A percentile compares a stretch with the other conserved stretches of the same genome.
Evolutionary conservation across 352 stramenopile genomes (phyloP).

Genomic region (Globisporangium perplexum): DNA sequence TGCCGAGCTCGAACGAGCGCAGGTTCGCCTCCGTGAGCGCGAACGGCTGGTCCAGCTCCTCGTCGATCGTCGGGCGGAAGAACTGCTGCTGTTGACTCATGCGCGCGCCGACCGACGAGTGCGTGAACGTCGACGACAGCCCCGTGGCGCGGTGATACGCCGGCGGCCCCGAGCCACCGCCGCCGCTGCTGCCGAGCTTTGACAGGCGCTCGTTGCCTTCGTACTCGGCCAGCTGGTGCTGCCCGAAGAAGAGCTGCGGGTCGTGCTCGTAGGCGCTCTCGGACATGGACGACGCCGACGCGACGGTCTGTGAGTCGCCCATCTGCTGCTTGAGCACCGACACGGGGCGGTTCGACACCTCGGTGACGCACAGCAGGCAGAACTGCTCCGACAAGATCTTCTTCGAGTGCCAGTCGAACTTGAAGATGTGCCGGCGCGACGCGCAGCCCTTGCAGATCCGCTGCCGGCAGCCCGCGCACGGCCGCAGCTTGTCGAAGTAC

Average conservation of each 20-base stretch:
- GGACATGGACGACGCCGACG: constrained; percentile 3
- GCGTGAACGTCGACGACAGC: constrained; percentile 12
- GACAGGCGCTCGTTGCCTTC: constrained; percentile 11
- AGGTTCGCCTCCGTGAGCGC: constrained; percentile 14
- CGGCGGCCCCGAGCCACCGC: background rate
- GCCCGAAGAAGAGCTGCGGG: background rate
- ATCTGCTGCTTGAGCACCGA: background rate
- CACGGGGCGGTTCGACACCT: constrained; percentile 8
- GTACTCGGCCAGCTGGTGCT: constrained; percentile 1
- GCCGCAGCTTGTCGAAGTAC: constrained; percentile 23
- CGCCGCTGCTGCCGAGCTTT: constrained; percentile 3
- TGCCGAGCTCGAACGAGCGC: constrained; percentile 9
- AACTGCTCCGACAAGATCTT: constrained; percentile 10
- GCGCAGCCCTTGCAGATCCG: constrained; percentile 34
- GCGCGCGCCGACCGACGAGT: constrained; percentile 1
- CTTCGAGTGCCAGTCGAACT: constrained; percentile 12
- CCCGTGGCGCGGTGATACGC: background rate
- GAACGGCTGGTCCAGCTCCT: constrained; percentile 6
- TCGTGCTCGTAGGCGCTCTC: constrained; percentile 2
- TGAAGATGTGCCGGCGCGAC: constrained; percentile 12
- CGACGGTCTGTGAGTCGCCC: background rate
- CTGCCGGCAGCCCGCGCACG: constrained; percentile 33
- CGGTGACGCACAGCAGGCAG: constrained; percentile 12
- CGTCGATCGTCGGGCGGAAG: constrained; percentile 4
- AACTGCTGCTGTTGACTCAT: background rate